Percentiles rank a stretch among this genome's conserved stretches.
phyloP scores from a whole-genome alignment of 345 rosid genomes.

The Eucalyptus caleyi region DNA sequence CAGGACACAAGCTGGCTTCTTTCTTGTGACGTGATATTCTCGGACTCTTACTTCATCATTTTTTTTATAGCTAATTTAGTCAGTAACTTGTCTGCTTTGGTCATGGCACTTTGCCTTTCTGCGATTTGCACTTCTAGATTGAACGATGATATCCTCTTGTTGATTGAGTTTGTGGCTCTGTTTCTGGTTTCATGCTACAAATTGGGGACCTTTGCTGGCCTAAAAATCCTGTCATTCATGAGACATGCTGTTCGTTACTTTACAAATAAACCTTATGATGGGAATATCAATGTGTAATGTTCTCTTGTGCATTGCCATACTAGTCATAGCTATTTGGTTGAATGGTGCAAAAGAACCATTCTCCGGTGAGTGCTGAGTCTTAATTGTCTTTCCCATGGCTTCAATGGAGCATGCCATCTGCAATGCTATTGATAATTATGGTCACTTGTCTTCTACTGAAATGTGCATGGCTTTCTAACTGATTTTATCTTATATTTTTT shows the following conservation, averaged over 20 bases:
- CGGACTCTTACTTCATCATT: background rate
- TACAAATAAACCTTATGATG: rapidly evolving
- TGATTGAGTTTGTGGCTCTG: background rate
- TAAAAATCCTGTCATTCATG: background rate
- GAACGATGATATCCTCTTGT: background rate
- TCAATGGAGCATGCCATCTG: background rate
- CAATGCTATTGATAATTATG: background rate
- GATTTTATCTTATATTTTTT: background rate
- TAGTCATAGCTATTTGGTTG: background rate
- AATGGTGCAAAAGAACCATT: background rate
- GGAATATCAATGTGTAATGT: background rate
- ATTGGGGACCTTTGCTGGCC: background rate
- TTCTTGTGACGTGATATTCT: background rate
- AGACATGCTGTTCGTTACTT: background rate
- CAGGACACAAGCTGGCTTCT: background rate
- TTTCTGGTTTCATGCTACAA: background rate
- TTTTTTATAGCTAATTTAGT: background rate
- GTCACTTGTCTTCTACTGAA: background rate
- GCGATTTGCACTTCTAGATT: background rate
- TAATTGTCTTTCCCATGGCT: background rate
- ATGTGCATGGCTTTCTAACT: background rate
- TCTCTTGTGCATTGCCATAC: background rate
- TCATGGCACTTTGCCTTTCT: background rate
- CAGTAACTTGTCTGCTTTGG: background rate
- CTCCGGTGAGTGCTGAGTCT: background rate